Evolutionary conservation across 768 basidiomycete genomes (phyloP), one percentile per base, ranked within the genome.

Genomic region (Russula compacta): DNA sequence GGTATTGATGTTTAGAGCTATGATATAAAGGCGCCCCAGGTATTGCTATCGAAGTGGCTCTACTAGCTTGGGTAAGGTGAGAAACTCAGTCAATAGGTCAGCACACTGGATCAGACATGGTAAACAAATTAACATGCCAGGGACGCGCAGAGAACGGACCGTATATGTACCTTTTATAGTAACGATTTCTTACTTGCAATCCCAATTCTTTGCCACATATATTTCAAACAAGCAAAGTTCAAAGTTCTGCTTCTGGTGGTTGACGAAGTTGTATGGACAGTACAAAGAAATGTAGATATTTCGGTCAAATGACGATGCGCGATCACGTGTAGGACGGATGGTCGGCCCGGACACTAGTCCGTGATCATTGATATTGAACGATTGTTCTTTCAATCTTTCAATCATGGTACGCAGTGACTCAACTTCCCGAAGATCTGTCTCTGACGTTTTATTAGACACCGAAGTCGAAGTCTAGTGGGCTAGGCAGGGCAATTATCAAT

Each of bases 401-500:
- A 19, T 38, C 19, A 61, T 61, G 60, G 60, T 61, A 57, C 8
- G 60, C 38, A 6, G 11, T 46, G 1, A 33, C 46, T 39, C 17
- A 14, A 17, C 21, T 19, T 14, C 24, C 8, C n/a, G 12, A 19
- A 48, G 5, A 6, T 29, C 1, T 40, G 24, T 21, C 1, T 49
- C 7, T 61, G 40, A 52, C 48, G 9, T 21, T 33, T 35, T 17
- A 2, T 19, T 43, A 85, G 84, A 75, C 85, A 63, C 78, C 81
- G 29, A 87, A 80, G 73, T 73, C 77, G 44, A 81, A 77, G 71
- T 78, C 85, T 0, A 87, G 86, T 64, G 97, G 97, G 14, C 79
- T 99, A 32, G 97, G 97, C 38, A 82, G 92, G 62, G 95, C 97
- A 32, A 92, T 99, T 70, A 97, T 98, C 71, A 98, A 99, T 69